Percentiles rank a stretch among this genome's conserved stretches.
These are phyloP conservation scores for Neoboletus subvelutipes DNA, from an alignment of 768 basidiomycete genomes.

Conservation along the genomic window DNA sequence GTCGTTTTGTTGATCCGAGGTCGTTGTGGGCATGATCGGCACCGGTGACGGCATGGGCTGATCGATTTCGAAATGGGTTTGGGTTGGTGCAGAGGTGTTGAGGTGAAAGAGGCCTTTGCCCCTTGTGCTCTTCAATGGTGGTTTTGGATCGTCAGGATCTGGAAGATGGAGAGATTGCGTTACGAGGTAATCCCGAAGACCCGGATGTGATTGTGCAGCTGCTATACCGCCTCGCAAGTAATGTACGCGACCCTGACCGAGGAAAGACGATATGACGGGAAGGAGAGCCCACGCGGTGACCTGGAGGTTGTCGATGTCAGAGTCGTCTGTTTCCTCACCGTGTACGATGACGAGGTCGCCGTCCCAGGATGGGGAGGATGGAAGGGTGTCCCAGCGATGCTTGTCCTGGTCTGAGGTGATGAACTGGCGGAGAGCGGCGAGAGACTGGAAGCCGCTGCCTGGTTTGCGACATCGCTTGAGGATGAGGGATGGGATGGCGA, in stretches of 20 bases:
- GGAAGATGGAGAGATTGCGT: slow-evolving; percentile 14
- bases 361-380: slow-evolving; percentile 62
- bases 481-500: slow-evolving; percentile 88
- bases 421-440: slow-evolving; percentile 74
- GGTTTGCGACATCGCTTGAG: slow-evolving; percentile 80
- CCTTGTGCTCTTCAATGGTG: slow-evolving; percentile 31
- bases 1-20: slow-evolving; percentile 40
- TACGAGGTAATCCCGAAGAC: slow-evolving; percentile 52
- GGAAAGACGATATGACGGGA: slow-evolving; percentile 57
- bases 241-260: slow-evolving; percentile 54
- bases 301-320: slow-evolving; percentile 55
- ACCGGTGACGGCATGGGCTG: slow-evolving; percentile 49
- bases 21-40: slow-evolving; percentile 54
- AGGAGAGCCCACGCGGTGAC: slow-evolving; percentile 71
- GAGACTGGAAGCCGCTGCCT: slow-evolving; percentile 60
- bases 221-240: slow-evolving; percentile 76
- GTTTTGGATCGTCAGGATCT: slow-evolving; percentile 13
- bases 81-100: slow-evolving; percentile 54
- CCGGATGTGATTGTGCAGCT: slow-evolving; percentile 56
- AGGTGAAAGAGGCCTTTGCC: slow-evolving; percentile 65
- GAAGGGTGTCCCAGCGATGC: slow-evolving; percentile 59
- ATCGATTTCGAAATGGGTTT: slow-evolving; percentile 61
- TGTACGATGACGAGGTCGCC: slow-evolving; percentile 70
- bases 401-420: slow-evolving; percentile 79
- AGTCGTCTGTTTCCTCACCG: slow-evolving; percentile 73